These are phyloP conservation scores for Cylindrodendrum hubeiense DNA, from an alignment of 2,329 filamentous ascomycete genomes.

Conservation along the genomic window DNA sequence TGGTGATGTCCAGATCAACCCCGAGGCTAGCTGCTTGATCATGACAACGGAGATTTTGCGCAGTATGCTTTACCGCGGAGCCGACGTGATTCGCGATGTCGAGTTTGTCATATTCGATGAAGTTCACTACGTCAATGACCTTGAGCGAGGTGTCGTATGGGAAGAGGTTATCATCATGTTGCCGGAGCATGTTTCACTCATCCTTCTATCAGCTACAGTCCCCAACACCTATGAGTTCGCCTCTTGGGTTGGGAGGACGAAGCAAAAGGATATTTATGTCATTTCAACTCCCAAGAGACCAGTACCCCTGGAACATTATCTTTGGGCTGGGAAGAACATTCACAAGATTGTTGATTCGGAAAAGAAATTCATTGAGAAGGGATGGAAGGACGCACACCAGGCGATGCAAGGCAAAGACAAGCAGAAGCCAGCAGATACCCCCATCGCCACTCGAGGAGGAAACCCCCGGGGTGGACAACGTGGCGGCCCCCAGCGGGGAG, in stretches of 20 bases:
- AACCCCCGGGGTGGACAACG: slow-evolving; percentile 52
- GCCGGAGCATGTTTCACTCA: slow-evolving; percentile 95
- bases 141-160: slow-evolving; percentile 97
- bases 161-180: slow-evolving; percentile 99
- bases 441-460: slow-evolving; percentile 53
- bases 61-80: slow-evolving; percentile 97
- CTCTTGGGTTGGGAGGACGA: slow-evolving; percentile 97
- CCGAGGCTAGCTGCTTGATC: slow-evolving; percentile 96
- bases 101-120: slow-evolving; percentile 99
- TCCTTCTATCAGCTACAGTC: slow-evolving; percentile 94
- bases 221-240: slow-evolving; percentile 98
- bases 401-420: slow-evolving; percentile 87
- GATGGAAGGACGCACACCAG: slow-evolving; percentile 94
- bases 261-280: slow-evolving; percentile 99
- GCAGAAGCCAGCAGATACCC: slow-evolving; percentile 59
- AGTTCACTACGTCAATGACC: slow-evolving; percentile 98
- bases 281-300: slow-evolving; percentile 97
- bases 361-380: slow-evolving; percentile 90
- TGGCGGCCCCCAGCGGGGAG: slow-evolving; percentile 52
- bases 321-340: slow-evolving; percentile 94
- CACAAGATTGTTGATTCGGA: slow-evolving; percentile 95
- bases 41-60: slow-evolving; percentile 99
- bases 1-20: slow-evolving; percentile 97
- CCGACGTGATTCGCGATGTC: slow-evolving; percentile 95
- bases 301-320: slow-evolving; percentile 93